Conservation (phyloP, 768 basidiomycete species). For the Mycena galericulata region DNA sequence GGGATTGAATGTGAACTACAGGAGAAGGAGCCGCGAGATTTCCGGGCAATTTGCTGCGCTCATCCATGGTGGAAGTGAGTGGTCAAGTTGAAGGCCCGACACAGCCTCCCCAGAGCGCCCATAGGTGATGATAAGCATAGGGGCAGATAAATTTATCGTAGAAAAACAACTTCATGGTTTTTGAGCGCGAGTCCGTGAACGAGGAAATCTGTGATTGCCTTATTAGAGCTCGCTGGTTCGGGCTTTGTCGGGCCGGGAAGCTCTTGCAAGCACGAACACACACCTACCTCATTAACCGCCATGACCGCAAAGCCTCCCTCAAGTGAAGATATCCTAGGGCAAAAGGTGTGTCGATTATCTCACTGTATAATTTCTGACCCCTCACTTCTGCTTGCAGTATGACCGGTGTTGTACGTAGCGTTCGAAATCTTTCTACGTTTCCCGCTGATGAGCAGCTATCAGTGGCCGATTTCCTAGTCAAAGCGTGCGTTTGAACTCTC, state of each 20-base stretch:
- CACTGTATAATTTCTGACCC: no score
- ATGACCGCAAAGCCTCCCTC: constrained; percentile 76
- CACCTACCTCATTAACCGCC: constrained; percentile 19
- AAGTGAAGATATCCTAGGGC: constrained; percentile 90
- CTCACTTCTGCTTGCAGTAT: constrained; percentile 60
- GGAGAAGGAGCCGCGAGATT: no score
- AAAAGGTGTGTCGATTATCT: constrained; percentile 74
- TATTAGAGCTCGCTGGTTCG: no score
- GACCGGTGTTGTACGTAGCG: constrained; percentile 84
- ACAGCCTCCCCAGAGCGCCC: constrained; percentile 18
- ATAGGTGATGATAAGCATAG: background rate
- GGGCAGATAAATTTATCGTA: background rate
- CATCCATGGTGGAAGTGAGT: constrained; percentile 18
- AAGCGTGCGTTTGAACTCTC: constrained; percentile 68
- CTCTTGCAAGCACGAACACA: background rate
- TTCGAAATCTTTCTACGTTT: constrained; percentile 22
- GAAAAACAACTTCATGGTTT: background rate
- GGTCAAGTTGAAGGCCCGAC: background rate
- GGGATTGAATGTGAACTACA: no score
- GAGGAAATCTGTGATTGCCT: no score
- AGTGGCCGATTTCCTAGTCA: constrained; percentile 89
- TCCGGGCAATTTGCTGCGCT: no score
- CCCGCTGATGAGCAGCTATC: constrained; percentile 23
- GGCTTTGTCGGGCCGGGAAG: background rate
- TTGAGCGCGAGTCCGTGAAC: no score